A percentile compares a stretch with the other conserved stretches of the same genome.
These are phyloP conservation scores for Lagenidium sp. DNA, from an alignment of 352 stramenopile species.

Conservation along the genomic window DNA sequence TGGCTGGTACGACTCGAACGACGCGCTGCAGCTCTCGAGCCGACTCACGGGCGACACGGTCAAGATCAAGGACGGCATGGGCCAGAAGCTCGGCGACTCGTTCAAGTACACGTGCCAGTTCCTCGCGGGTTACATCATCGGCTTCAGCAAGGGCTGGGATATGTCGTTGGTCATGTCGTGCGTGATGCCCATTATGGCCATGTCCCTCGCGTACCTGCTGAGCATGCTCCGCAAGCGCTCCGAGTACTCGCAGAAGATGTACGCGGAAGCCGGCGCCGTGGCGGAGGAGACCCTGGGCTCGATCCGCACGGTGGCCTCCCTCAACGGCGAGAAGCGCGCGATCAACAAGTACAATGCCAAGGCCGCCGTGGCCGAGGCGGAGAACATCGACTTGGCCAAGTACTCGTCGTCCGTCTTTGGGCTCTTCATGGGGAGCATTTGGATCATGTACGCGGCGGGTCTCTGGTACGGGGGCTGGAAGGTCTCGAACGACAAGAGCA, in stretches of 20 bases:
- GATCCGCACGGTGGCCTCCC: conserved; percentile 48
- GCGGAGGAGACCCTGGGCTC: conserved; percentile 48
- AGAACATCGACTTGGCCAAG: conserved; percentile 22
- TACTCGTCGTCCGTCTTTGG: conserved; percentile 15
- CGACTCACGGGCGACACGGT: conserved; percentile 36
- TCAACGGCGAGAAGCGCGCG: conserved; percentile 30
- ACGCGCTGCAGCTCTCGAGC: conserved; percentile 30
- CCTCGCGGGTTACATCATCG: conserved; percentile 28
- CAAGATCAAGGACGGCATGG: conserved; percentile 54
- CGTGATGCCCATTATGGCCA: conserved; percentile 31
- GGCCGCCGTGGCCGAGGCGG: conserved; percentile 12
- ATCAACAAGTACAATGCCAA: conserved; percentile 30
- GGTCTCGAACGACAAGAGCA: conserved; percentile 20
- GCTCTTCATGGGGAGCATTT: conserved; percentile 29
- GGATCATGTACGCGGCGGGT: conserved; percentile 30
- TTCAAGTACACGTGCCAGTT: conserved; percentile 28
- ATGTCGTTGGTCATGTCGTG: conserved; percentile 32
- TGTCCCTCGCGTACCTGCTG: conserved; percentile 26
- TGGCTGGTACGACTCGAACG: conserved; percentile 34
- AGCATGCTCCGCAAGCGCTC: conserved; percentile 10
- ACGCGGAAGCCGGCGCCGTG: conserved; percentile 34
- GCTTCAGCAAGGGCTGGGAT: conserved; percentile 35
- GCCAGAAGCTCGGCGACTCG: conserved; percentile 34
- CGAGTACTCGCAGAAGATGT: conserved; percentile 26
- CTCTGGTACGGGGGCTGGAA: conserved; percentile 47